These are phyloP conservation scores for Schwanniomyces yamadae DNA, from an alignment of 805 yeast species.

Conservation along the genomic window DNA sequence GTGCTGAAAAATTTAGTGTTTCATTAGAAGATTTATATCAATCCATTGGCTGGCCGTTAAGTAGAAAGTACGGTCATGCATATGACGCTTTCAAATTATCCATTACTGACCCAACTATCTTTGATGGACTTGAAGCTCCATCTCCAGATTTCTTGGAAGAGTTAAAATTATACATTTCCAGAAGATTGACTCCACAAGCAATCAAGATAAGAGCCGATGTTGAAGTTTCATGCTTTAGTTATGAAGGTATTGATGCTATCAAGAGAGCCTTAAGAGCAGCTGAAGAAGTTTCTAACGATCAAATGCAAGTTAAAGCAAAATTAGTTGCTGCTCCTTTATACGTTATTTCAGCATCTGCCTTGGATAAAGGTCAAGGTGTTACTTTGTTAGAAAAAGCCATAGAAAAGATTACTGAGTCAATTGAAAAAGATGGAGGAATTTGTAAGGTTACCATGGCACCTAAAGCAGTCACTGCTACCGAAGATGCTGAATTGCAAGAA, in stretches of 20 bases:
- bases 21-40: constrained; percentile 84
- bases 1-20: constrained; percentile 93
- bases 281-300: constrained; percentile 78
- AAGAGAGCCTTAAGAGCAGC: constrained; percentile 86
- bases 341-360: constrained; percentile 87
- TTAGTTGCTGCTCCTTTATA: constrained; percentile 97
- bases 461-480: constrained; percentile 97
- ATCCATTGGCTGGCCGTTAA: constrained; percentile 95
- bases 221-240: constrained; percentile 94
- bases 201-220: constrained; percentile 98
- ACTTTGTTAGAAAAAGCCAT: constrained; percentile 77
- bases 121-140: constrained; percentile 76
- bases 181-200: constrained; percentile 97
- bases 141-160: constrained; percentile 76
- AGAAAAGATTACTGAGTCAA: constrained; percentile 66
- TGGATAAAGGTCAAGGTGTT: constrained; percentile 89
- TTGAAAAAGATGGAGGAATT: constrained; percentile 74
- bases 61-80: constrained; percentile 93
- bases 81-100: constrained; percentile 96
- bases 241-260: constrained; percentile 97
- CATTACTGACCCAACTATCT: constrained; percentile 85
- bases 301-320: constrained; percentile 86
- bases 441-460: constrained; percentile 97
- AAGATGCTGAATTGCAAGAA: constrained; percentile 96
- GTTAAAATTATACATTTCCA: constrained; percentile 79